Evolutionary conservation across 495 filamentous ascomycete species (phyloP).

Genomic region (Penicillium maclennaniae): DNA sequence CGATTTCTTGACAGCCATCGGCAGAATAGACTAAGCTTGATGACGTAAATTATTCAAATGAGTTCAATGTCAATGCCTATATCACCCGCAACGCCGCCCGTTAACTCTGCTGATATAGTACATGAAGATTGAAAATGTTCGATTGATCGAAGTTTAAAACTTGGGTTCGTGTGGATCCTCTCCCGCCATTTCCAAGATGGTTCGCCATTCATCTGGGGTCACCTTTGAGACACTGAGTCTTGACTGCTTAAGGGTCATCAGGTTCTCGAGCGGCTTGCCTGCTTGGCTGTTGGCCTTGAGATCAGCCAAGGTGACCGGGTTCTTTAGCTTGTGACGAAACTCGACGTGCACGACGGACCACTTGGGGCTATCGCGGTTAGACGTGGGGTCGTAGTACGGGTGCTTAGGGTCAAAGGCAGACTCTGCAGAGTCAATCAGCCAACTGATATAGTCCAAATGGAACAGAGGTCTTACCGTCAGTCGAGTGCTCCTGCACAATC

Average conservation of each 20-base stretch:
- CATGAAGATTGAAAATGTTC: not conserved
- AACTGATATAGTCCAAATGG: not conserved
- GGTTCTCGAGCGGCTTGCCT: conserved; percentile 65
- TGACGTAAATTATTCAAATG: not conserved
- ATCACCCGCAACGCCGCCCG: not conserved
- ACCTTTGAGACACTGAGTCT: conserved; percentile 84
- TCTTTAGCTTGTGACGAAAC: conserved; percentile 75
- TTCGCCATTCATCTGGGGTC: conserved; percentile 69
- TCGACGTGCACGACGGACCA: conserved; percentile 88
- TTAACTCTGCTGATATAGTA: not conserved
- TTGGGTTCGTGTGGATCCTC: conserved; percentile 13
- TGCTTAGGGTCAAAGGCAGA: conserved; percentile 72
- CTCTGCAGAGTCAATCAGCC: conserved; percentile 43
- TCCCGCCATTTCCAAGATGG: conserved; percentile 55
- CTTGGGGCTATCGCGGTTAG: conserved; percentile 68
- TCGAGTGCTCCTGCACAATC: conserved; percentile 75
- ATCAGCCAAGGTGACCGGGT: conserved; percentile 67
- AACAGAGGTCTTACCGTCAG: conserved; percentile 57
- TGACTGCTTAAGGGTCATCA: conserved; percentile 77
- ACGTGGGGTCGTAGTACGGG: conserved; percentile 80
- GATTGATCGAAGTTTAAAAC: not conserved
- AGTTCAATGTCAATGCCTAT: not conserved
- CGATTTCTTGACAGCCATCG: not conserved
- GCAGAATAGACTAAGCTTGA: not conserved
- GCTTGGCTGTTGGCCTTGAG: conserved; percentile 58